Percentiles rank a stretch among this genome's conserved stretches.
Conservation (phyloP, 1,139 yeast genomes). For the Protomyces macrosporus region DNA sequence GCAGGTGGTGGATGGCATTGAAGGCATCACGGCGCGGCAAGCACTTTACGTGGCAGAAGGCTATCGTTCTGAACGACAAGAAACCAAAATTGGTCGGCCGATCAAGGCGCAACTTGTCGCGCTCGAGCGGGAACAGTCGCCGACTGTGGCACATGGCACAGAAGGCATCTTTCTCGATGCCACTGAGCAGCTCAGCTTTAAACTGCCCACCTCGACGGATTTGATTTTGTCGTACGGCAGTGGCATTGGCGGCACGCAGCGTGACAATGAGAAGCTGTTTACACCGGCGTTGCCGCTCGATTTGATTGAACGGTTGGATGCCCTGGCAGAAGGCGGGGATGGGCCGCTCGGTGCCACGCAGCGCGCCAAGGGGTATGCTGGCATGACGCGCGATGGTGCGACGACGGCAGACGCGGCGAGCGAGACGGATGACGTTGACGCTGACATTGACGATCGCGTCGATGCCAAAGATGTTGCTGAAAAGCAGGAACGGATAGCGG, state of each 20-base stretch:
- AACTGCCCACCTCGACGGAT: slow-evolving; percentile 42
- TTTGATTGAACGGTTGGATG: slow-evolving; percentile 40
- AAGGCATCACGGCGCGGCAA: slow-evolving; percentile 43
- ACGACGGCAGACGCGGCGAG: neutral
- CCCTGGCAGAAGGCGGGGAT: neutral
- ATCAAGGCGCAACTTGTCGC: slow-evolving; percentile 28
- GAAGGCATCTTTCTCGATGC: slow-evolving; percentile 16
- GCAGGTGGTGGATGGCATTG: slow-evolving; percentile 45
- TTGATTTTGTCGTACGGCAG: slow-evolving; percentile 45
- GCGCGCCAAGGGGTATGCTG: slow-evolving; percentile 17
- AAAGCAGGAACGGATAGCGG: slow-evolving; percentile 8
- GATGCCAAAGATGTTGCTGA: neutral
- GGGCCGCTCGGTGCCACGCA: slow-evolving; percentile 4
- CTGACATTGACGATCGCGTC: neutral
- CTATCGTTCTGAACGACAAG: slow-evolving; percentile 81
- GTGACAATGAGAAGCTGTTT: slow-evolving; percentile 39
- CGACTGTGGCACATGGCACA: slow-evolving; percentile 3
- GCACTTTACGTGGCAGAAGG: slow-evolving; percentile 37
- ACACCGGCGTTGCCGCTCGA: slow-evolving; percentile 43
- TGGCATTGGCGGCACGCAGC: slow-evolving; percentile 41
- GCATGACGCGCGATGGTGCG: slow-evolving; percentile 5
- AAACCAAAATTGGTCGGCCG: slow-evolving; percentile 45
- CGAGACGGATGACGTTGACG: neutral
- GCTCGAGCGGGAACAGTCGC: slow-evolving; percentile 29
- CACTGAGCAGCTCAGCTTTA: slow-evolving; percentile 39